A percentile compares a stretch with the other conserved stretches of the same genome.
Evolutionary conservation across 805 yeast species (phyloP).

Genomic region (Lipomyces yamanashiensis): DNA sequence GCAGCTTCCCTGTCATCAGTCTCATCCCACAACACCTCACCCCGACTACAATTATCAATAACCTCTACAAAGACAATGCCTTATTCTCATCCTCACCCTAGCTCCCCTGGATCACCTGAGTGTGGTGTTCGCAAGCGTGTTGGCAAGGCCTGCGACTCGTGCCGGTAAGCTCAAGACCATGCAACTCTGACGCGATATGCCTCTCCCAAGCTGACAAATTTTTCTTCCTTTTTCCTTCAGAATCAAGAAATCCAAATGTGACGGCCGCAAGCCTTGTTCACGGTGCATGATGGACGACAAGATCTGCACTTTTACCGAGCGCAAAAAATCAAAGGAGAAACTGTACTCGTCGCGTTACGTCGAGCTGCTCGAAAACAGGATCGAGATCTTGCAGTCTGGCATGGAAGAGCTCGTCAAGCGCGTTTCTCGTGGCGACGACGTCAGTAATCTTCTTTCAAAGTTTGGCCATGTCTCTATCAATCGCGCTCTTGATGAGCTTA

Average conservation of each 20-base stretch:
- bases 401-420: conserved; percentile 37
- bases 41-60: not conserved
- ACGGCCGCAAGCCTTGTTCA: conserved; percentile 55
- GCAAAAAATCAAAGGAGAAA: conserved; percentile 59
- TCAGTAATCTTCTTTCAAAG: conserved; percentile 30
- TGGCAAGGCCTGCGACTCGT: conserved; percentile 58
- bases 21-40: not conserved
- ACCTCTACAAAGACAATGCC: conserved; percentile 9
- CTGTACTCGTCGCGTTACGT: conserved; percentile 60
- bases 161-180: conserved; percentile 43
- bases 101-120: conserved; percentile 26
- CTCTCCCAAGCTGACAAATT: not conserved
- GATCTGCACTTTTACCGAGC: conserved; percentile 61
- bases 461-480: conserved; percentile 39
- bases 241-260: conserved; percentile 44
- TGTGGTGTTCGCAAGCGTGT: conserved; percentile 45
- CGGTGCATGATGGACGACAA: conserved; percentile 60
- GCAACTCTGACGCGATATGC: not conserved
- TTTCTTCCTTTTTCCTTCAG: not conserved
- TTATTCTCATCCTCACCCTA: conserved; percentile 20
- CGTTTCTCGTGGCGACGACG: conserved; percentile 35
- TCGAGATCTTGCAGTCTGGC: conserved; percentile 51
- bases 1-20: not conserved
- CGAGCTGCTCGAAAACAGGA: conserved; percentile 63
- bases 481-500: conserved; percentile 38